Evolutionary conservation across 371 early-diverging fungal genomes (phyloP).

Genomic region (Capniomyces stellatus): DNA sequence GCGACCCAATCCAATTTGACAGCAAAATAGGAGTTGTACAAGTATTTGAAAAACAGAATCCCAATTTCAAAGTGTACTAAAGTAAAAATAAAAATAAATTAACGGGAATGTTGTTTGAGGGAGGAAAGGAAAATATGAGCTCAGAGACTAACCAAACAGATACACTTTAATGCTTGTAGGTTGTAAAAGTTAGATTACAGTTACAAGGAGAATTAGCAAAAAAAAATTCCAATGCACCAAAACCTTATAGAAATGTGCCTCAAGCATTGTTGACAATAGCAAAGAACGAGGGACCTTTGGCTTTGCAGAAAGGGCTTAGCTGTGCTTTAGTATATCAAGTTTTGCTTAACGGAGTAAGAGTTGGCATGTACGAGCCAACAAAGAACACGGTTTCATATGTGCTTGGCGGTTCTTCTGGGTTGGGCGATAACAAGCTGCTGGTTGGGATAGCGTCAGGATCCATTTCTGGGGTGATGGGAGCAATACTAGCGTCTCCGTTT

Average conservation of each 20-base stretch:
- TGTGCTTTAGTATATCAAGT: conserved; percentile 87
- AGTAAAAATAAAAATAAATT: too few species aligned
- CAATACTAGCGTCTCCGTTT: conserved; percentile 69
- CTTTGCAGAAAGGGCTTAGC: conserved; percentile 76
- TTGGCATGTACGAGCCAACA: conserved; percentile 78
- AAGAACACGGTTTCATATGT: conserved; percentile 18
- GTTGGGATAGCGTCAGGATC: conserved; percentile 45
- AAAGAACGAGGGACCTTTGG: conserved; percentile 64
- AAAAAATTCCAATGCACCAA: conserved; percentile 26
- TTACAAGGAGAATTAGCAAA: conserved; percentile 78
- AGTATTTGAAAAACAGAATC: conserved; percentile 1
- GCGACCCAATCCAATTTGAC: too few species aligned
- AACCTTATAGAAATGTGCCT: conserved; percentile 58
- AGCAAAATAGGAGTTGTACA: too few species aligned
- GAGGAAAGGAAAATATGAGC: not conserved
- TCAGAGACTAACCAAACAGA: not conserved
- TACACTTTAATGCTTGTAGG: conserved; percentile 27
- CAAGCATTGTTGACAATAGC: conserved; percentile 61
- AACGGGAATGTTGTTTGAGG: too few species aligned
- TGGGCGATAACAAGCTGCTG: conserved; percentile 10
- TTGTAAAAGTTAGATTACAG: conserved; percentile 89
- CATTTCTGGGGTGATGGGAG: conserved; percentile 58
- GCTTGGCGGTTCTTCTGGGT: conserved; percentile 4
- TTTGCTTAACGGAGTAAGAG: conserved; percentile 78
- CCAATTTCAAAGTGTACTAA: not conserved